Base-by-base conservation (phyloP, 1,284 basidiomycete species). In the Sparassis latifolia region DNA sequence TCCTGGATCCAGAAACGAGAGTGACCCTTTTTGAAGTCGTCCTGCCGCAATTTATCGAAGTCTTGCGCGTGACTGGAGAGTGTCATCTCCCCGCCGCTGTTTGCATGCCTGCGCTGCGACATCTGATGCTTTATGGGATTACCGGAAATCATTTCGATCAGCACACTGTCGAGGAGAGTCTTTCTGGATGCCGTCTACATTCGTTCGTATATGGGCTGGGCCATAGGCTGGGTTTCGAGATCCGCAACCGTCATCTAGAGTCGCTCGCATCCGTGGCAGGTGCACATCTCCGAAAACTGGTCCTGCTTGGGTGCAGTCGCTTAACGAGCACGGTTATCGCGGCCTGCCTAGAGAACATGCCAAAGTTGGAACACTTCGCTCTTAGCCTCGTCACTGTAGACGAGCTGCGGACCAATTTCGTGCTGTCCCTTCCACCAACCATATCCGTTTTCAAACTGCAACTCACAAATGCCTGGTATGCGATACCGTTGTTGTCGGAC, bases 91-190 rank as follows among this genome's bases (percentile, higher is more conserved):
- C 51, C 12, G n/a, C 48, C 42, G 7, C 52, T 0, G 38, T 52
- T 3, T 41, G 50, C 32, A 52, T 65, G 12, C 66, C 67, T 5
- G 50, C 54, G n/a, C 61, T 73, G 35, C 62, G 62, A 12, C 55
- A 63, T 33, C 61, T 73, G 50, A 58, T 58, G 3, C 61, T 75
- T 12, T 49, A 58, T 43, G 66, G 64, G 33, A 59, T 73, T 33
- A 69, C 66, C 9, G 67, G 68, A 42, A 70, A 65, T 48, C 61
- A 62, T 44, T 69, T 75, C 52, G 72, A 76, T 52, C 58, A 58
- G 40, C 61, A 63, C 43, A 58, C 54, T 45, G 53, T 70, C 41
- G 50, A 59, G 43, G 49, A 59, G 10, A 56, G 53, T 50, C 67
- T 72, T 59, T 54, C 57, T 4, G 51, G 50, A 20, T 61, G 66